Evolutionary conservation across 1,139 yeast species (phyloP).

Genomic region (Pichia terricola): DNA sequence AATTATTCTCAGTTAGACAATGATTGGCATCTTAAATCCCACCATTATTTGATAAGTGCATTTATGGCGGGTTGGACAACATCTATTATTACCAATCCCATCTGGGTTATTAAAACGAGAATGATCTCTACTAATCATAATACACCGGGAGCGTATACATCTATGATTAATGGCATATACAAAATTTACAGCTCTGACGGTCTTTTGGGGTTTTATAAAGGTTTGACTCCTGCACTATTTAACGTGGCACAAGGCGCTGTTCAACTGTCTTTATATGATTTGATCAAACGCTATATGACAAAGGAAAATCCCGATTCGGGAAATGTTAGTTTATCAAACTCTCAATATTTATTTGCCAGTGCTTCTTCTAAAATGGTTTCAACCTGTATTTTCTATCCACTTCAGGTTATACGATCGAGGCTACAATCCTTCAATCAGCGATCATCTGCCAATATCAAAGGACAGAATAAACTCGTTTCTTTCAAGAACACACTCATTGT

Average conservation of each 20-base stretch:
- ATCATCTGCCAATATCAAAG: slow-evolving; percentile 3
- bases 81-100: slow-evolving; percentile 73
- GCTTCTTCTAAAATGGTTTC: slow-evolving; percentile 64
- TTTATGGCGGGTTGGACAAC: slow-evolving; percentile 68
- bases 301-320: slow-evolving; percentile 2
- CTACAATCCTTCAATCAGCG: slow-evolving; percentile 45
- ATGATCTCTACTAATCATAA: slow-evolving; percentile 51
- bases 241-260: slow-evolving; percentile 85
- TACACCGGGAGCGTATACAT: slow-evolving; percentile 43
- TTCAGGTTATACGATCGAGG: slow-evolving; percentile 73
- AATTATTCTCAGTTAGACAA: slow-evolving; percentile 2
- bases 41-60: slow-evolving; percentile 42
- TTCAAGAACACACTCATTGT: background rate
- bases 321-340: slow-evolving; percentile 31
- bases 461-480: too few relatives aligned
- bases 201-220: slow-evolving; percentile 64
- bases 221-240: slow-evolving; percentile 69
- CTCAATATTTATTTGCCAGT: slow-evolving; percentile 55
- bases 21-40: slow-evolving; percentile 20
- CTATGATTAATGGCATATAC: slow-evolving; percentile 45
- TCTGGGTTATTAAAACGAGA: slow-evolving; percentile 88
- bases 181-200: slow-evolving; percentile 57
- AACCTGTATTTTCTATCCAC: slow-evolving; percentile 66
- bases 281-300: slow-evolving; percentile 37
- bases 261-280: slow-evolving; percentile 79